Evolutionary conservation across 2,329 filamentous ascomycete genomes (phyloP), one percentile per base, ranked within the genome.

Genomic region (Penicillium expansum): DNA sequence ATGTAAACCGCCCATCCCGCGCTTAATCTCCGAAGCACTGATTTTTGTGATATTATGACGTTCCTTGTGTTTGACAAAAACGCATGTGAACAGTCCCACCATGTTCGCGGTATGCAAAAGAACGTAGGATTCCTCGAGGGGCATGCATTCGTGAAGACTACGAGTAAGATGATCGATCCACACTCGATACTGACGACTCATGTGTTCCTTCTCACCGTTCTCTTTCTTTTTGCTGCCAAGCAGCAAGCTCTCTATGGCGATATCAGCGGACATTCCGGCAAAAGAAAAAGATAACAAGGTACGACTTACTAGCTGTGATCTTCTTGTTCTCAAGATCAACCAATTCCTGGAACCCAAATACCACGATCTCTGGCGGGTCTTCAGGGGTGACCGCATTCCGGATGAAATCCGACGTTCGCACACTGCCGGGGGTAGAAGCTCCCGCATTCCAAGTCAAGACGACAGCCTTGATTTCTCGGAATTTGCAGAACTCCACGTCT

Each of bases 301-400:
- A 50, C 20, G 22, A 80, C 82, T 69, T 74, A 86, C 86, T 97
- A n/a, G 94, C 94, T 22, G 93, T 97, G 49, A 95, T 89, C 64
- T 92, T 95, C 78, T 97, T 97, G 76, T 99, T 91, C 73, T 99
- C 94, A 8, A 99, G 80, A 69, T 99, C 94, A 4, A 99, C 94
- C n/a, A 99, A 82, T 74, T 99, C 94, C 74, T 99, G 94, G 73
- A 99, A 99, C 1, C 92, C 93, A 79, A 99, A 99, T 0, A 97
- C 85, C 2, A 97, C 77, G 48, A 99, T 92, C 65, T 97, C 94
- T 0, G 94, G 91, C 8, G 89, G 86, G 38, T 88, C 83, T 60
- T 89, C 87, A n/a, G 83, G 84, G 62, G 87, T 84, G 27, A 99
- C 80, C 16, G 96, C 82, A 56, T 93, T 86, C 62, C 86, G 86